Base-by-base conservation (phyloP, 345 rosid species). In the Syzygium aqueum region DNA sequence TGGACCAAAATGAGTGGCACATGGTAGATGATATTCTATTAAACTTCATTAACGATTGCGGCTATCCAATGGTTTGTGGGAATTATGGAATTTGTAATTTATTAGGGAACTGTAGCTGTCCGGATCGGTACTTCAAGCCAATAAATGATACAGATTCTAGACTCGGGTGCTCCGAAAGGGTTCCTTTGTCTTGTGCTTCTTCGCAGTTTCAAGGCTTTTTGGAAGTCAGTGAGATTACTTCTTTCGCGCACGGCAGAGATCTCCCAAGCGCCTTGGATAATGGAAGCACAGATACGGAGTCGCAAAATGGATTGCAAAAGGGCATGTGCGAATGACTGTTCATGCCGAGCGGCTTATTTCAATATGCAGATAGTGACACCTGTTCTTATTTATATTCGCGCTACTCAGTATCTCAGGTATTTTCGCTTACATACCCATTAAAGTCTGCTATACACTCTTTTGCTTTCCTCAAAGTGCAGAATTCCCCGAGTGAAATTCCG, bases 281-380 rank as follows among this genome's bases (percentile, higher is more conserved):
- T 84, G 50, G 10, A 19, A n/a, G 50, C 8, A 33, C 63, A 57
- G 53, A 49, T 56, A 19, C 16, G 5, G 22, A 82, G 50, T 10
- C 51, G 12, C 51, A 50, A 50, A 50, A 50, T 50, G 51, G 51
- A 10, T 8, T 87, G 91, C 85, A 88, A 87, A 53, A 30, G 37
- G 21, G 88, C 86, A 16, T 89, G 91, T 83, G 9, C 87, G 25
- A 82, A 46, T 3, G 87, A 90, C 53, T 91, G 88, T 85, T 89
- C 90, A 7, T 89, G 93, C 85, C 87, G 63, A 82, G 88, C 90
- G n/a, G 91, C 84, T 21, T 23, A 25, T 87, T 54, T 28, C 53
- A 46, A 16, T 65, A 27, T 43, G 11, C 15, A 77, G 22, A 37
- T 11, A 3, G 46, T 43, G 51, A 57, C 28, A 10, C 46, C 46